phyloP scores from a whole-genome alignment of 78 protist species.

The Mantamonas sphyraenae region DNA sequence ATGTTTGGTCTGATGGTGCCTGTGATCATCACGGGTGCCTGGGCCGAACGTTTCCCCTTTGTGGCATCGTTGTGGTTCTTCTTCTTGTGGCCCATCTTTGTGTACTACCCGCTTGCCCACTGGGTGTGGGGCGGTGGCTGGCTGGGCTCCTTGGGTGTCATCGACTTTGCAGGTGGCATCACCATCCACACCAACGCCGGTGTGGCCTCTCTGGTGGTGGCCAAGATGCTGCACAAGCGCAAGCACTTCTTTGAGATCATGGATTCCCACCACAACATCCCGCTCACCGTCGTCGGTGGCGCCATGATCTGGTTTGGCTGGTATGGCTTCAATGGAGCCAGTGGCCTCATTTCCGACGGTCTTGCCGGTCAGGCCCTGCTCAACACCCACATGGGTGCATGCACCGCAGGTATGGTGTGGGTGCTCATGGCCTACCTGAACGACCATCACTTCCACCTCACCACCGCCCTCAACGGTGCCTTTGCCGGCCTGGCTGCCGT shows the following conservation, averaged over 20 bases:
- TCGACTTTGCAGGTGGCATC: constrained; percentile 51
- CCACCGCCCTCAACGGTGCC: background rate
- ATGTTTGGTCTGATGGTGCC: constrained; percentile 52
- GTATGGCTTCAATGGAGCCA: constrained; percentile 49
- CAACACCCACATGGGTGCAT: constrained; percentile 18
- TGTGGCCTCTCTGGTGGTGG: constrained; percentile 23
- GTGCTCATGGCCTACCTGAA: background rate
- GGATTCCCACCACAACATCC: no score
- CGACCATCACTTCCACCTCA: background rate
- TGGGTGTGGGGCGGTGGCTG: constrained; percentile 42
- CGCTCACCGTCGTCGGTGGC: constrained; percentile 14
- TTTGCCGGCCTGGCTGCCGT: constrained; percentile 24
- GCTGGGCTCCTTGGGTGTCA: constrained; percentile 20
- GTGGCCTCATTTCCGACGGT: background rate
- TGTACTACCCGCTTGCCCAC: no score
- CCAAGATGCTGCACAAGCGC: no score
- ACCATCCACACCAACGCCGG: constrained; percentile 43
- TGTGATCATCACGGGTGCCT: constrained; percentile 39
- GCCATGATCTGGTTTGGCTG: constrained; percentile 51
- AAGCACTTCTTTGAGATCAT: no score
- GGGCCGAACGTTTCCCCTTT: constrained; percentile 30
- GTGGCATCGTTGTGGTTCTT: constrained; percentile 4
- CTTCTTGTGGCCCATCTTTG: constrained; percentile 20
- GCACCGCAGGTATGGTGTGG: background rate
- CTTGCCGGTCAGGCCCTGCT: constrained; percentile 14